Conservation (phyloP, 2,329 filamentous ascomycete genomes). For the Lachnellula willkommii region DNA sequence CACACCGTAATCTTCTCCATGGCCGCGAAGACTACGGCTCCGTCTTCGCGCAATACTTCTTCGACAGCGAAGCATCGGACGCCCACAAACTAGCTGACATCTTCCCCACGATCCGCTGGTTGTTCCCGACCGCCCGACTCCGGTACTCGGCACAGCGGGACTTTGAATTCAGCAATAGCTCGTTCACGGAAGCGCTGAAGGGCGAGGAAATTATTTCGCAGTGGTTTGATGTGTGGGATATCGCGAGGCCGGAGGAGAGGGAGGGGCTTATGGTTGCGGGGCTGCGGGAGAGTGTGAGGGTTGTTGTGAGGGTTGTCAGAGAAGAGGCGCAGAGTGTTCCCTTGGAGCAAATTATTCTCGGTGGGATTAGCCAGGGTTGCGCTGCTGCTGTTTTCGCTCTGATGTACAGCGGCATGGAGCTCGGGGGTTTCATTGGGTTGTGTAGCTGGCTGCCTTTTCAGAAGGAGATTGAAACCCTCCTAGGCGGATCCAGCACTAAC, state of each 20-base stretch:
- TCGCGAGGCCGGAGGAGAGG: slow-evolving; percentile 34
- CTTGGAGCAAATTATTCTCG: slow-evolving; percentile 39
- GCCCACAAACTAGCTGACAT: slow-evolving; percentile 10
- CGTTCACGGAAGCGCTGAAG: slow-evolving; percentile 11
- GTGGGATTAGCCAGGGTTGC: slow-evolving; percentile 43
- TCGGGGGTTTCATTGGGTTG: slow-evolving; percentile 37
- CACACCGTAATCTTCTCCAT: slow-evolving; percentile 44
- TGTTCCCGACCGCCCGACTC: slow-evolving; percentile 20
- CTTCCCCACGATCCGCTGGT: slow-evolving; percentile 15
- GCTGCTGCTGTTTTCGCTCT: slow-evolving; percentile 37
- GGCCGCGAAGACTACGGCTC: slow-evolving; percentile 37
- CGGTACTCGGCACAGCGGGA: slow-evolving; percentile 28
- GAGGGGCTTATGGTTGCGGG: slow-evolving; percentile 40
- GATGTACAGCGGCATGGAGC: slow-evolving; percentile 26
- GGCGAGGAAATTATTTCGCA: slow-evolving; percentile 31
- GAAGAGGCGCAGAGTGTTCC: slow-evolving; percentile 34
- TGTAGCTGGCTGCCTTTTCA: slow-evolving; percentile 33
- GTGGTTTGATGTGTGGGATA: slow-evolving; percentile 47
- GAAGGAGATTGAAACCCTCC: neutral
- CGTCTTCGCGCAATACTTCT: slow-evolving; percentile 37
- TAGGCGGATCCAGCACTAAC: neutral
- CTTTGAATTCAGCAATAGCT: slow-evolving; percentile 16
- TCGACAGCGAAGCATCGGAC: slow-evolving; percentile 33
- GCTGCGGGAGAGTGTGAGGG: slow-evolving; percentile 35
- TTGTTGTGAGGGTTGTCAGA: slow-evolving; percentile 31